Percentiles rank a stretch among this genome's conserved stretches.
Conservation (phyloP, 495 filamentous ascomycete genomes). For the Entonaema liquescens region DNA sequence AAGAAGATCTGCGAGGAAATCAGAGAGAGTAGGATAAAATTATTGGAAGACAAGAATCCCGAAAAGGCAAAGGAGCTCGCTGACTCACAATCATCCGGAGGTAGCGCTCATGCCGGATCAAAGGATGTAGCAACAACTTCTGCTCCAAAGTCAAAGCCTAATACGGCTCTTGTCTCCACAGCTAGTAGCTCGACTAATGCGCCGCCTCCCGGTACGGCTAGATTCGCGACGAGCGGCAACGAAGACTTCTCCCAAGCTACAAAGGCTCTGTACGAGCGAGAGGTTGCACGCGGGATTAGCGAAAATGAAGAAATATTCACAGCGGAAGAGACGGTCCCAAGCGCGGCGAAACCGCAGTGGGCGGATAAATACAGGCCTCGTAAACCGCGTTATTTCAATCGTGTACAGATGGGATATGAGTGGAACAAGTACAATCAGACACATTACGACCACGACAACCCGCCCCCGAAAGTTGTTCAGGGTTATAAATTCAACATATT, state of each 20-base stretch:
- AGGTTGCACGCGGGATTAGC: conserved; percentile 88
- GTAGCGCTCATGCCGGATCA: conserved; percentile 20
- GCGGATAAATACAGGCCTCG: conserved; percentile 88
- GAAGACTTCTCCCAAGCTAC: conserved; percentile 93
- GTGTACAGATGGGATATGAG: conserved; percentile 98
- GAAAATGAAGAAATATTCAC: conserved; percentile 98
- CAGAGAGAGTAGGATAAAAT: conserved; percentile 74
- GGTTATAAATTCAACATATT: conserved; percentile 99
- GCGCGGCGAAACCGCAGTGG: conserved; percentile 75
- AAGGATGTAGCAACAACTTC: conserved; percentile 40
- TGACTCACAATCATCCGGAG: conserved; percentile 43
- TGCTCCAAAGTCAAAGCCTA: conserved; percentile 22
- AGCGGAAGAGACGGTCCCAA: conserved; percentile 82
- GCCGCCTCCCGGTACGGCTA: conserved; percentile 65
- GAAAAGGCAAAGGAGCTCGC: conserved; percentile 69
- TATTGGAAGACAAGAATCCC: conserved; percentile 71
- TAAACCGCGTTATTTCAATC: conserved; percentile 97
- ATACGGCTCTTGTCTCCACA: conserved; percentile 10
- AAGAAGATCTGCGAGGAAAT: conserved; percentile 82
- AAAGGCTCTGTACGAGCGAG: conserved; percentile 89
- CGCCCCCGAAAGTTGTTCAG: conserved; percentile 96
- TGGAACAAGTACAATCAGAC: conserved; percentile 99
- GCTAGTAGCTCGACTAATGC: conserved; percentile 50
- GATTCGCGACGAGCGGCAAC: conserved; percentile 77
- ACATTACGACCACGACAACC: conserved; percentile 99